Evolutionary conservation across 202 grass and related monocot genomes (phyloP), one percentile per base, ranked within the genome.

Genomic region (Saccharum hybrid): DNA sequence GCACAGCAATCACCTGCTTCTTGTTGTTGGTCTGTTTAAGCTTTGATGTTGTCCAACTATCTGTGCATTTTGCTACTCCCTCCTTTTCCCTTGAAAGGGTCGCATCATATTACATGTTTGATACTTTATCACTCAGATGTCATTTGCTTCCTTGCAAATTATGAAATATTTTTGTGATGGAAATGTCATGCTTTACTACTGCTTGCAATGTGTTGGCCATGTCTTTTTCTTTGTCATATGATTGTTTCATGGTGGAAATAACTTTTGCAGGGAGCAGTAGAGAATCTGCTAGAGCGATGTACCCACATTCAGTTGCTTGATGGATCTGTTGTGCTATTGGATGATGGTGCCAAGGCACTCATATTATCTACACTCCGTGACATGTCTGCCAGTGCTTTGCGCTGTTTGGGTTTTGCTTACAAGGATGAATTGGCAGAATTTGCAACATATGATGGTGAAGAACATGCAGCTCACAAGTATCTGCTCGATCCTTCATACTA

Each of bases 331-430:
- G 89, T 89, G 79, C 81, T 81, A 36, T 85, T 99, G 79, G 94
- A 99, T 84, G 93, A 92, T 37, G 74, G 86, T 38, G 84, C 88
- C 43, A 96, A 89, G 76, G 73, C 87, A 1, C 81, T 92, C 4
- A 86, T 99, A 82, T 74, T 94, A 72, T 85, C 86, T 38, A 86
- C 80, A 39, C 86, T 99, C 4, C 48, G 79, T 72, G 89, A 90
- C 77, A 99, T 99, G 96, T 93, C 92, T 37, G 87, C 88, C 36
- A 82, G 92, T 88, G 96, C 92, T 76, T 88, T 99, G 79, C 93
- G 96, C 43, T 99, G 96, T 74, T 90, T 99, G 82, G 96, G 93
- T 19, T 96, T 99, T 88, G 96, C 96, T 60, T 99, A 95, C 69
- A 99, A 99, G 89, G 93, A 99, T 5, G 90, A 99, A 63, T 82